These are phyloP conservation scores for Exophiala sideris DNA, from an alignment of 2,329 filamentous ascomycete genomes.

Conservation along the genomic window DNA sequence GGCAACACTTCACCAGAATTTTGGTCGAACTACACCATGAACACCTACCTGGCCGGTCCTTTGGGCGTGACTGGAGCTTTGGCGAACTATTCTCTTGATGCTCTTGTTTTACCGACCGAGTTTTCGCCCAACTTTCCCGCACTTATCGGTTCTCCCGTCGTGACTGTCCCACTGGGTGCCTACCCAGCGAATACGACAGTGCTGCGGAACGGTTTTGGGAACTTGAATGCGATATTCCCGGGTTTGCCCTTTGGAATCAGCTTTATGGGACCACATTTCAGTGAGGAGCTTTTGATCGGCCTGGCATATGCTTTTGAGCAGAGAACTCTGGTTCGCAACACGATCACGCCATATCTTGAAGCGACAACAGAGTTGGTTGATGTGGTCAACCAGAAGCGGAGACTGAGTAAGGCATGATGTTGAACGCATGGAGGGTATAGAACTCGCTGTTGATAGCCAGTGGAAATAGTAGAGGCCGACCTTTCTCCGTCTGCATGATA, in stretches of 20 bases:
- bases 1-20: conserved; percentile 58
- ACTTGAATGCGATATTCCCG: conserved; percentile 54
- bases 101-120: conserved; percentile 58
- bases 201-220: conserved; percentile 44
- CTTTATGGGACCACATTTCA: conserved; percentile 61
- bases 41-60: conserved; percentile 53
- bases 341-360: conserved; percentile 22
- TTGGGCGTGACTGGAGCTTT: conserved; percentile 62
- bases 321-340: conserved; percentile 47
- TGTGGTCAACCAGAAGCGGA: conserved; percentile 17
- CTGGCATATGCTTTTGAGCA: conserved; percentile 69
- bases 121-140: conserved; percentile 50
- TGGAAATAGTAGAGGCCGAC: too few species aligned
- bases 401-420: background rate
- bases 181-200: conserved; percentile 51
- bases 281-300: conserved; percentile 60
- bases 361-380: conserved; percentile 26
- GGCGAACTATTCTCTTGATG: conserved; percentile 55
- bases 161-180: conserved; percentile 62
- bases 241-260: conserved; percentile 60
- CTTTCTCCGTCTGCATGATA: too few species aligned
- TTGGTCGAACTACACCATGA: conserved; percentile 55
- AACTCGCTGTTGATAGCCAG: too few species aligned
- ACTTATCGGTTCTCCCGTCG: conserved; percentile 57
- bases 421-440: too few species aligned